Evolutionary conservation across 805 yeast genomes (phyloP).

Genomic region (Pichia sporocuriosa): DNA sequence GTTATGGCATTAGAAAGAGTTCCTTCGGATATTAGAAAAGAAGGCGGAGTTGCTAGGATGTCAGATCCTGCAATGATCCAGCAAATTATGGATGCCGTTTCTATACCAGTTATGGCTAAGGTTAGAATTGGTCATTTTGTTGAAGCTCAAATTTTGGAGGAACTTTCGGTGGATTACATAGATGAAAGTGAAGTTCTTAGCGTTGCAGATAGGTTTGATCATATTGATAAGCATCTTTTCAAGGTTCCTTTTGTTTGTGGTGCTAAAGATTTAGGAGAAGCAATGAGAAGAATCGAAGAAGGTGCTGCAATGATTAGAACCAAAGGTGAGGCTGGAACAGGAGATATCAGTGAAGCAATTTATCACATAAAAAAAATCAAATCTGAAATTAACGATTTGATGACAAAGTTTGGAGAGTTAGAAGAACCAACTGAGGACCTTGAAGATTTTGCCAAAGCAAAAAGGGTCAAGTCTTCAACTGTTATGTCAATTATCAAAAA

Average conservation of each 20-base stretch:
- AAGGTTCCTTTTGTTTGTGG: constrained; percentile 81
- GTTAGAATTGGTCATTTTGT: constrained; percentile 78
- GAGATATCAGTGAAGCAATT: constrained; percentile 79
- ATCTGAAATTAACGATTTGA: constrained; percentile 44
- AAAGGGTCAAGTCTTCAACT: constrained; percentile 53
- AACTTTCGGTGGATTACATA: constrained; percentile 67
- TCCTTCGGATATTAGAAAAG: constrained; percentile 78
- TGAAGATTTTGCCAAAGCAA: constrained; percentile 43
- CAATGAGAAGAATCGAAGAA: constrained; percentile 68
- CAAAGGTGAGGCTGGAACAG: constrained; percentile 88
- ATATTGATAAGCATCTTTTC: constrained; percentile 53
- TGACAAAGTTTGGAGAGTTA: constrained; percentile 17
- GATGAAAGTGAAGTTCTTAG: constrained; percentile 83
- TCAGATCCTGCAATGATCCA: constrained; percentile 76
- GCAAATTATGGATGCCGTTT: constrained; percentile 63
- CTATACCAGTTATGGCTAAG: constrained; percentile 80
- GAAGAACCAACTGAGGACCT: constrained; percentile 38
- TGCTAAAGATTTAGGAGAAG: constrained; percentile 75
- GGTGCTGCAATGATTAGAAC: constrained; percentile 87
- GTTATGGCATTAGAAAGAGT: constrained; percentile 84
- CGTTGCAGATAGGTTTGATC: constrained; percentile 67
- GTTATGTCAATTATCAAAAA: constrained; percentile 43
- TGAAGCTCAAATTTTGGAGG: constrained; percentile 73
- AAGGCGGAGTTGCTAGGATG: constrained; percentile 82
- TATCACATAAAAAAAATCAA: constrained; percentile 61